phyloP scores from a whole-genome alignment of 2,329 filamentous ascomycete genomes.

The Eutypella sp. region DNA sequence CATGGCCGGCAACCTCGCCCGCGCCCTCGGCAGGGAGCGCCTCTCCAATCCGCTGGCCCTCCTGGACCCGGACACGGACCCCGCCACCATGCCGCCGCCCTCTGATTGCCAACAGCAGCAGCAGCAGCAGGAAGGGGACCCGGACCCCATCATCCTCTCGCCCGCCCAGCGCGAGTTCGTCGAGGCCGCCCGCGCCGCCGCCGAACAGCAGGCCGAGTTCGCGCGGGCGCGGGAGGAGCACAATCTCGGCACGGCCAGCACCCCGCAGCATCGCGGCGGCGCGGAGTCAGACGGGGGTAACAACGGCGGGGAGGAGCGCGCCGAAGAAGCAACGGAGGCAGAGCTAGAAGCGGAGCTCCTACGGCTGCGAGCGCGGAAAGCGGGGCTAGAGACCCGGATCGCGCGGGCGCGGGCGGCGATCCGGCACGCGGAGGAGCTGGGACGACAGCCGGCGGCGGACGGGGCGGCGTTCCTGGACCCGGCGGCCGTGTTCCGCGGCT shows the following conservation, averaged over 20 bases:
- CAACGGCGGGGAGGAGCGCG: constrained; percentile 11
- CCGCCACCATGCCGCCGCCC: constrained; percentile 29
- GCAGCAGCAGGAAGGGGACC: no score
- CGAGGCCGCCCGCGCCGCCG: constrained; percentile 47
- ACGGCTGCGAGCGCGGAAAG: constrained; percentile 46
- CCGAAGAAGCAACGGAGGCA: constrained; percentile 13
- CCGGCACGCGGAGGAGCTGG: constrained; percentile 45
- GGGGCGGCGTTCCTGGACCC: constrained; percentile 46
- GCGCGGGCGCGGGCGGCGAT: constrained; percentile 46
- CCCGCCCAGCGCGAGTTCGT: constrained; percentile 52
- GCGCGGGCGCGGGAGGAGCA: constrained; percentile 30
- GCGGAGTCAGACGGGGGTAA: no score
- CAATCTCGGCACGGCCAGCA: no score
- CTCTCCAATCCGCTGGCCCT: constrained; percentile 45
- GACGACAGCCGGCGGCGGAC: constrained; percentile 48
- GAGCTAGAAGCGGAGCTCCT: constrained; percentile 26
- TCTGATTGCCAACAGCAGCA: no score
- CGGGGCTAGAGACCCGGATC: constrained; percentile 48
- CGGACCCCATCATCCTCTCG: no score
- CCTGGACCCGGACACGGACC: constrained; percentile 32
- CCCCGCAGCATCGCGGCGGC: no score
- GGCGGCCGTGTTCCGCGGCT: constrained; percentile 41
- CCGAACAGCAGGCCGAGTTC: constrained; percentile 46
- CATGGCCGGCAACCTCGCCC: constrained; percentile 48
- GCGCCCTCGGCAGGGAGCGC: constrained; percentile 39